Percentiles rank a stretch among this genome's conserved stretches.
Evolutionary conservation across 345 rosid species (phyloP).

Genomic region (Clarkia xantiana): DNA sequence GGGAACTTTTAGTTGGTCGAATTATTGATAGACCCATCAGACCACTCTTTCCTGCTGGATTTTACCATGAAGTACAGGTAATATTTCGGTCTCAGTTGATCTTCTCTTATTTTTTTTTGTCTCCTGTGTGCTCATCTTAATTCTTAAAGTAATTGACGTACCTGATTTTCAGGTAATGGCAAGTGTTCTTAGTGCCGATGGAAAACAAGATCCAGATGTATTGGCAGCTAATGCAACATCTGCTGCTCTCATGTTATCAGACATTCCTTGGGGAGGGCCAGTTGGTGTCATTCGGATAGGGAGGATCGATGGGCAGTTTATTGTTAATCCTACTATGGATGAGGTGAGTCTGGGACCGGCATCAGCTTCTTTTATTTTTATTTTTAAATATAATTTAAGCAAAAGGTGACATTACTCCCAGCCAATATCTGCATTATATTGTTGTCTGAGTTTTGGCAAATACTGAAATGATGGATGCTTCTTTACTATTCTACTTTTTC

Average conservation of each 20-base stretch:
- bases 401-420: neutral
- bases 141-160: conserved; percentile 8
- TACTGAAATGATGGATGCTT: too few relatives aligned
- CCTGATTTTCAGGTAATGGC: conserved; percentile 59
- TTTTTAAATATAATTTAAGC: neutral
- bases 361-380: neutral
- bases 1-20: conserved; percentile 86
- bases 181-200: conserved; percentile 79
- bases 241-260: conserved; percentile 89
- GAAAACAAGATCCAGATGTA: conserved; percentile 87
- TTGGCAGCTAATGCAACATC: conserved; percentile 93
- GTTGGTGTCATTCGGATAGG: conserved; percentile 71
- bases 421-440: too few relatives aligned
- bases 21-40: conserved; percentile 83
- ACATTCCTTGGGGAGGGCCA: conserved; percentile 95
- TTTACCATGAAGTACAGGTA: conserved; percentile 97
- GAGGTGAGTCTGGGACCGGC: conserved; percentile 36
- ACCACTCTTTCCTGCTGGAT: conserved; percentile 81
- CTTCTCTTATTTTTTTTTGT: neutral
- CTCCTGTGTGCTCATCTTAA: neutral
- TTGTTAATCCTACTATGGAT: conserved; percentile 80
- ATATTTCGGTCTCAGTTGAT: conserved; percentile 1
- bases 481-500: too few relatives aligned
- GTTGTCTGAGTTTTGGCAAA: too few relatives aligned
- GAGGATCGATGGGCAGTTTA: conserved; percentile 62